Evolutionary conservation across 2,329 filamentous ascomycete genomes (phyloP).

Genomic region (Neodidymelliopsis sp.): DNA sequence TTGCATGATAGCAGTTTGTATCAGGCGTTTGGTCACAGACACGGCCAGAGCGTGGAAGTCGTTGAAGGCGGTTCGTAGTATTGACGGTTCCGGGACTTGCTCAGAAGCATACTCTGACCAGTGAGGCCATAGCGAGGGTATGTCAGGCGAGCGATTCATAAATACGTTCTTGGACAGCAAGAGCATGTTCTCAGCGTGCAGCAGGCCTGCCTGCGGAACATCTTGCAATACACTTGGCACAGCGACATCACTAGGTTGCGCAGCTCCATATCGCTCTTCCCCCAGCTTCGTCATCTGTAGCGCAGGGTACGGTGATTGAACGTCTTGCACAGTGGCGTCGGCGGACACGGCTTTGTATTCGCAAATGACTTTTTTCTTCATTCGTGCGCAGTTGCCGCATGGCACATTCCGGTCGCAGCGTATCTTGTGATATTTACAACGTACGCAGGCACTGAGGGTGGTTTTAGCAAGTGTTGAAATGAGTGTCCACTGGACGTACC

Average conservation of each 20-base stretch:
- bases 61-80: constrained; percentile 77
- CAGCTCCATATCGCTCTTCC: not conserved
- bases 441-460: constrained; percentile 11
- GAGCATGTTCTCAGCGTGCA: constrained; percentile 40
- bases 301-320: not conserved
- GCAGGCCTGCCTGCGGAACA: constrained; percentile 44
- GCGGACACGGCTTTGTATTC: constrained; percentile 1
- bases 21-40: constrained; percentile 72
- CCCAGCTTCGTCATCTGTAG: not conserved
- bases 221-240: constrained; percentile 29
- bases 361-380: constrained; percentile 9
- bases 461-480: not conserved
- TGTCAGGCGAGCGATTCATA: constrained; percentile 44
- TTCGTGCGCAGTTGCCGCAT: constrained; percentile 16
- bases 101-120: constrained; percentile 43
- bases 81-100: constrained; percentile 62
- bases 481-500: constrained; percentile 4
- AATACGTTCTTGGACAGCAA: constrained; percentile 43
- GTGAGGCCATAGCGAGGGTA: constrained; percentile 39
- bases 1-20: constrained; percentile 74
- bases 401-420: constrained; percentile 22
- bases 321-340: not conserved
- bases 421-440: constrained; percentile 20
- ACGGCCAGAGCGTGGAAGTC: constrained; percentile 75
- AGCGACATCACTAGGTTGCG: not conserved